These are phyloP conservation scores for Aspergillus ochraceus DNA, from an alignment of 2,329 filamentous ascomycete species.

Conservation along the genomic window DNA sequence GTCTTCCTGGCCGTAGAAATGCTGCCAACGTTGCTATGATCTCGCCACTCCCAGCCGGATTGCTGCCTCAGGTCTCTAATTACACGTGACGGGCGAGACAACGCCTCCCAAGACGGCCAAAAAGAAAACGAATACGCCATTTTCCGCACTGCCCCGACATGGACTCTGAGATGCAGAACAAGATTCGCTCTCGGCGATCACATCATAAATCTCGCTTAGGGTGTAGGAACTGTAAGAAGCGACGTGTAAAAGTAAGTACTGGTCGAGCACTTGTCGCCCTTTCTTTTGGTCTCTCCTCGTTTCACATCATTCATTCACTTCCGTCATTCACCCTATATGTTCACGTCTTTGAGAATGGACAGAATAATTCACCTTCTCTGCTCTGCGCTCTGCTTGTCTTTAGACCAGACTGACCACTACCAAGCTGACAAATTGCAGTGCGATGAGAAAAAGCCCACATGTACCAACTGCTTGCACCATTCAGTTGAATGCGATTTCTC, in stretches of 20 bases:
- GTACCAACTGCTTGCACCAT: conserved; percentile 31
- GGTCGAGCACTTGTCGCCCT: too few relatives aligned
- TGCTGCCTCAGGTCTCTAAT: not conserved
- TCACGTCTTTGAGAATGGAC: not conserved
- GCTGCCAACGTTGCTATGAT: not conserved
- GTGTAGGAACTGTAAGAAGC: conserved; percentile 34
- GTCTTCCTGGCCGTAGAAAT: too few relatives aligned
- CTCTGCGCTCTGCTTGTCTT: conserved; percentile 4
- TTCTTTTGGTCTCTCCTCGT: not conserved
- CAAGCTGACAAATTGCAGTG: conserved; percentile 26
- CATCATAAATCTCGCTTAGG: conserved; percentile 37
- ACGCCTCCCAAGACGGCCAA: not conserved
- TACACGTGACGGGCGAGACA: not conserved
- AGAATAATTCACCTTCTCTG: not conserved
- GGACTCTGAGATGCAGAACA: conserved; percentile 6
- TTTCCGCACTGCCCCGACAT: conserved; percentile 1
- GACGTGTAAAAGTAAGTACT: conserved; percentile 35
- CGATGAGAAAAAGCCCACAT: conserved; percentile 34
- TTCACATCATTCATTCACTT: not conserved
- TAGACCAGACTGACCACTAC: not conserved
- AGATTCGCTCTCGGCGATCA: conserved; percentile 25
- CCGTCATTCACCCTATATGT: not conserved
- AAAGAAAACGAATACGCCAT: conserved; percentile 17
- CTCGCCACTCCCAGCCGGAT: not conserved
- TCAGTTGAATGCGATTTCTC: conserved; percentile 28